These are phyloP conservation scores for Paraconiothyrium brasiliense DNA, from an alignment of 2,329 filamentous ascomycete genomes.

Conservation along the genomic window DNA sequence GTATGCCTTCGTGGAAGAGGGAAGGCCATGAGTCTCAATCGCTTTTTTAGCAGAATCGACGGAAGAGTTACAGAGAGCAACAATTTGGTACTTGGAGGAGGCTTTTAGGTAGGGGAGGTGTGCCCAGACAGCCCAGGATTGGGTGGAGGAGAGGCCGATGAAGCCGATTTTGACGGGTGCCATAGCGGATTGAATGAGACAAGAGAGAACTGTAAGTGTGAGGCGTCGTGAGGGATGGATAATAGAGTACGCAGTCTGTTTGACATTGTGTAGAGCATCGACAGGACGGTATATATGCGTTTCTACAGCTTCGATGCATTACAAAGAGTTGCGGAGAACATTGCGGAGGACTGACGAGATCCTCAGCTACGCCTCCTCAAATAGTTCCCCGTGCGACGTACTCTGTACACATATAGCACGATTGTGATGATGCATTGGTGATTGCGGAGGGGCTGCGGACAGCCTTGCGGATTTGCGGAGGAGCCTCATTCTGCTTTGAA, in stretches of 20 bases:
- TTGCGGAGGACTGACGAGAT: conserved; percentile 18
- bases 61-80: conserved; percentile 59
- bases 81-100: conserved; percentile 54
- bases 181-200: conserved; percentile 22
- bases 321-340: conserved; percentile 21
- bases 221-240: background rate
- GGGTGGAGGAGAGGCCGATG: conserved; percentile 33
- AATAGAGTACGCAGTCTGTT: background rate
- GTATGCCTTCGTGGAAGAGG: conserved; percentile 54
- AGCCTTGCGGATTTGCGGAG: conserved; percentile 26
- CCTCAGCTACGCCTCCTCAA: background rate
- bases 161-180: conserved; percentile 40
- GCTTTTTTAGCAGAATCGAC: conserved; percentile 52
- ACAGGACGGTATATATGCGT: conserved; percentile 12
- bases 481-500: conserved; percentile 22
- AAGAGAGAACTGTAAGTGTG: background rate
- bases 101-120: conserved; percentile 50
- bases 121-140: conserved; percentile 32
- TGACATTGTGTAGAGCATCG: background rate
- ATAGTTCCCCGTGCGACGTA: background rate
- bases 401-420: background rate
- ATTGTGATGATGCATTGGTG: background rate
- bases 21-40: conserved; percentile 52
- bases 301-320: conserved; percentile 1
- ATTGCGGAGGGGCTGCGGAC: conserved; percentile 9